A percentile compares a stretch with the other conserved stretches of the same genome.
These are phyloP conservation scores for Ambrosiella cleistominuta DNA, from an alignment of 2,329 filamentous ascomycete genomes.

Conservation along the genomic window DNA sequence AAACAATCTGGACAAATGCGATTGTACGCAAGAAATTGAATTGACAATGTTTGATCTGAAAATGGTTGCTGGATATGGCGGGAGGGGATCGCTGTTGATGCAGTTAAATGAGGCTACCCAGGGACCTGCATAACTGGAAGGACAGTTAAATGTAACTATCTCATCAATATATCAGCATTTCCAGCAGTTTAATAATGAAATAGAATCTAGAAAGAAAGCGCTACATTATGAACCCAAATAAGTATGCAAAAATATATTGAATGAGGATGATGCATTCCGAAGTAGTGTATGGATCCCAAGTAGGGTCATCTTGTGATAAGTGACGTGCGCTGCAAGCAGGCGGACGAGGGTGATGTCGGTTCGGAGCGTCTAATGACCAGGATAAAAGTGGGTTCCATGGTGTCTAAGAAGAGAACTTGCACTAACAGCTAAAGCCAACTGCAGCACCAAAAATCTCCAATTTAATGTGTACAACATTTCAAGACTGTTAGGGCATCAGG, in stretches of 20 bases:
- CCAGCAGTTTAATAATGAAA: background rate
- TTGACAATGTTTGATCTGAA: too few relatives aligned
- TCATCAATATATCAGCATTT: background rate
- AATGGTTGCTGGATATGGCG: background rate
- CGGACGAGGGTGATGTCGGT: slow-evolving; percentile 10
- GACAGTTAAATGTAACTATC: background rate
- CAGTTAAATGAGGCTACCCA: background rate
- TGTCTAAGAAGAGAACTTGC: background rate
- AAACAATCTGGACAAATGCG: too few relatives aligned
- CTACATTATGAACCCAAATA: slow-evolving; percentile 10
- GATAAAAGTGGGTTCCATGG: slow-evolving; percentile 1
- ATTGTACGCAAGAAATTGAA: too few relatives aligned
- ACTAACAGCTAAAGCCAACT: background rate
- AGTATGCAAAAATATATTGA: background rate
- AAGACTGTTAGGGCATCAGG: background rate
- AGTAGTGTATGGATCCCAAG: background rate
- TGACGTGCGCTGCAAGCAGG: background rate
- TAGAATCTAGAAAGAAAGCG: background rate
- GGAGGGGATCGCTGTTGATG: background rate
- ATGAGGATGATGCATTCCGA: background rate
- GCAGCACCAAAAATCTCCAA: background rate
- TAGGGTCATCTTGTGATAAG: slow-evolving; percentile 4
- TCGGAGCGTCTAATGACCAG: slow-evolving; percentile 12
- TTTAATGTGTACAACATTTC: background rate
- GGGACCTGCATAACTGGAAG: too few relatives aligned